A percentile compares a stretch with the other conserved stretches of the same genome.
Conservation (phyloP, 2,329 filamentous ascomycete genomes). For the Pseudogymnoascus sp. region DNA sequence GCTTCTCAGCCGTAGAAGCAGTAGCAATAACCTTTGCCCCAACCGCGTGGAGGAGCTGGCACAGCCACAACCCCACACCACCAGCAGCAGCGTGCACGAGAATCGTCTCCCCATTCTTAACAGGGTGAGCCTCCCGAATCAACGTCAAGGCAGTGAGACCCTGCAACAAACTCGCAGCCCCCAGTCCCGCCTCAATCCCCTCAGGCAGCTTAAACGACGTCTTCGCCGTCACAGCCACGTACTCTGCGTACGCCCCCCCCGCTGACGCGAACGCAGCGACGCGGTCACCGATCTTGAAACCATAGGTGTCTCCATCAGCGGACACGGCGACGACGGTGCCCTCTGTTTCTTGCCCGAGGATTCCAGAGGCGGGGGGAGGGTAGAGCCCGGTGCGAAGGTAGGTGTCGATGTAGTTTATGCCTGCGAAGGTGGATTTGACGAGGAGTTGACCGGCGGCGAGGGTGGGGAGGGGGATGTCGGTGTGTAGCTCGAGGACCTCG, state of each 20-base stretch:
- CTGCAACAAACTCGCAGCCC: conserved; percentile 66
- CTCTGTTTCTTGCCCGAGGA: conserved; percentile 71
- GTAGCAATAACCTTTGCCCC: conserved; percentile 77
- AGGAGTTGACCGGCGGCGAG: conserved; percentile 65
- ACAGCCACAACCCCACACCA: conserved; percentile 68
- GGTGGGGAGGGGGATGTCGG: conserved; percentile 62
- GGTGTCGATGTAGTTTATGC: conserved; percentile 84
- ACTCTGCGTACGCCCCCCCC: conserved; percentile 47
- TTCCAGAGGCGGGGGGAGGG: conserved; percentile 60
- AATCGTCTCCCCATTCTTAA: conserved; percentile 71
- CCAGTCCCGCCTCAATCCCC: conserved; percentile 51
- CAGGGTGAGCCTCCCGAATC: conserved; percentile 63
- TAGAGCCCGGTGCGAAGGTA: conserved; percentile 88
- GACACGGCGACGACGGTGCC: conserved; percentile 62
- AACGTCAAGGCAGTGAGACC: conserved; percentile 77
- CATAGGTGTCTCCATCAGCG: conserved; percentile 41
- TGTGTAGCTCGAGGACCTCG: conserved; percentile 64
- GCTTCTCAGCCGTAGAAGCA: conserved; percentile 66
- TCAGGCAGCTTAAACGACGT: conserved; percentile 58
- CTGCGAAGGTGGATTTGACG: conserved; percentile 71
- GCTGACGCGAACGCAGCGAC: conserved; percentile 58
- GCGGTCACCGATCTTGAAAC: conserved; percentile 58
- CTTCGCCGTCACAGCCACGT: conserved; percentile 44
- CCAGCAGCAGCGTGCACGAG: conserved; percentile 82
- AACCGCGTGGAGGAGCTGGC: conserved; percentile 63